Conservation (phyloP, 179 eudicot species). For the Actinidia arguta region DNA sequence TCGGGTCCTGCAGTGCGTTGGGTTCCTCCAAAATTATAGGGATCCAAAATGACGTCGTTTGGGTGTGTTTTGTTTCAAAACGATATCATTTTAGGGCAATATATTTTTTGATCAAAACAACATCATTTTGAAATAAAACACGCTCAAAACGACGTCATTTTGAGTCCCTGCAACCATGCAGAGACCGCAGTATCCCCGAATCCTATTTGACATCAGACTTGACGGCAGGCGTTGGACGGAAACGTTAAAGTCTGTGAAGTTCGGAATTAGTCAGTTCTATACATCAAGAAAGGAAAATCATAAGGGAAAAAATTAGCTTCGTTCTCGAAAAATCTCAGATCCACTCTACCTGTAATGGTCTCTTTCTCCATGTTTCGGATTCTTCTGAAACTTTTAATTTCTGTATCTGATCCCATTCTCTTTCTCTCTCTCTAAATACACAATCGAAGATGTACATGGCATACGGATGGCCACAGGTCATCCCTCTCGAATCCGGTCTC, state of each 20-base stretch:
- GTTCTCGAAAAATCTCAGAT: slow-evolving; percentile 14
- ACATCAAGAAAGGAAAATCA: background rate
- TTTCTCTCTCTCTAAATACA: slow-evolving; percentile 2
- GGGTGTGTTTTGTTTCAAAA: too few species aligned
- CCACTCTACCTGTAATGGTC: background rate
- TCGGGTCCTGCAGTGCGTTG: too few species aligned
- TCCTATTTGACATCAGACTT: too few species aligned
- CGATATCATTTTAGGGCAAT: too few species aligned
- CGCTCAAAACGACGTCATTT: too few species aligned
- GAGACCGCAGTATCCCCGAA: too few species aligned
- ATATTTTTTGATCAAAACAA: too few species aligned
- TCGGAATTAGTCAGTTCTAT: background rate
- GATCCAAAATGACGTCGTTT: too few species aligned
- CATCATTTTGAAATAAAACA: too few species aligned
- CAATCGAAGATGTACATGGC: slow-evolving; percentile 89
- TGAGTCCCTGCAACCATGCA: too few species aligned
- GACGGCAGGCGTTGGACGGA: too few species aligned
- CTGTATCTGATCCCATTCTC: background rate
- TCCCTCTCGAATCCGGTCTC: slow-evolving; percentile 77
- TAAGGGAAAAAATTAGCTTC: background rate
- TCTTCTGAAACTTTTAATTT: background rate
- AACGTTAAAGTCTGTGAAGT: background rate
- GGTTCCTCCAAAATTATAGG: too few species aligned
- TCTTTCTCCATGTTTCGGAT: background rate
- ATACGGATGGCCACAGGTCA: slow-evolving; percentile 99